Evolutionary conservation across 2,329 filamentous ascomycete species (phyloP).

Genomic region (Dryadomyces sulphureus): DNA sequence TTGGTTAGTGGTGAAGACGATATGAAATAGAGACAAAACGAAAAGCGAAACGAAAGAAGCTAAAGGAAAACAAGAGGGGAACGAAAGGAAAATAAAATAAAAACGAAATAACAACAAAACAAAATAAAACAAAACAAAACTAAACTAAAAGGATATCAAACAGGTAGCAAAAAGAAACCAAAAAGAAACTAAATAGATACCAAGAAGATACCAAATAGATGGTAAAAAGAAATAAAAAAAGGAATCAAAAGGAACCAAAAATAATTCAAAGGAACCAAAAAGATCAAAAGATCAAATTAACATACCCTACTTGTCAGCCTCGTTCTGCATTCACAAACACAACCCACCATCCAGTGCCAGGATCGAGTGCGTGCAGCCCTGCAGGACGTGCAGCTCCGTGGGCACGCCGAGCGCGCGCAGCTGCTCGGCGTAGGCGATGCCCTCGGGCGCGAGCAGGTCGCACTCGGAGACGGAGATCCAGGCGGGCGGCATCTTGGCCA

Average conservation of each 20-base stretch:
- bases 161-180: background rate
- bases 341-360: conserved; percentile 4
- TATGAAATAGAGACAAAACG: too few species aligned
- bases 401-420: conserved; percentile 28
- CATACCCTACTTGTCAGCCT: too few species aligned
- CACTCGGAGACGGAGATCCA: conserved; percentile 38
- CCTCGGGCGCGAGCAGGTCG: conserved; percentile 41
- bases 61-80: background rate
- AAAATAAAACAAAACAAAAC: too few species aligned
- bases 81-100: too few species aligned
- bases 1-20: background rate
- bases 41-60: background rate
- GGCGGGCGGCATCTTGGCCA: conserved; percentile 34
- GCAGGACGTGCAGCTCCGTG: conserved; percentile 24
- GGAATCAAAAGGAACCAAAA: too few species aligned
- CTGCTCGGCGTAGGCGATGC: conserved; percentile 33
- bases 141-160: too few species aligned
- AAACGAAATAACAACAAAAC: too few species aligned
- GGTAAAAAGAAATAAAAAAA: too few species aligned
- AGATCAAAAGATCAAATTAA: too few species aligned
- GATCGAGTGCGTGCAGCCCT: conserved; percentile 8
- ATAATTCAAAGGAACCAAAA: too few species aligned
- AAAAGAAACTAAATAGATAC: too few species aligned
- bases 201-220: too few species aligned
- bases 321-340: background rate